Base-by-base conservation (phyloP, 805 yeast species). In the Lachancea sp. region DNA sequence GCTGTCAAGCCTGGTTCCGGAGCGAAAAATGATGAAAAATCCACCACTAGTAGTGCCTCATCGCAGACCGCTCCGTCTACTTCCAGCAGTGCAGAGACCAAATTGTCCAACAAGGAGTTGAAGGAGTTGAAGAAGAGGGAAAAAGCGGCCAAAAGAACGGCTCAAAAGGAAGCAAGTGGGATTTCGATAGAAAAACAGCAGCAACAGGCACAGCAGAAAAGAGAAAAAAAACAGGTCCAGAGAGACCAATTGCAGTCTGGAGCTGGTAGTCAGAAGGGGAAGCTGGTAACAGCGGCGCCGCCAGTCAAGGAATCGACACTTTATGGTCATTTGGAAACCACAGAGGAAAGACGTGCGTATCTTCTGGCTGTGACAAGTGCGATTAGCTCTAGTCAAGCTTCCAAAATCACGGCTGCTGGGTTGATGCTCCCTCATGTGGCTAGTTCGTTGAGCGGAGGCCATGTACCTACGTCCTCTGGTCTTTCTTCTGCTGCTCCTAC, bases 121-220 rank as follows among this genome's bases (percentile, higher is more conserved):
- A 90, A 90, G 63, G 96, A 87, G 56, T 69, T 81, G 77, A 86
- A 88, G 62, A 90, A 89, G 71, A 79, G 79, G 56, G 95, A 89
- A 58, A 90, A 91, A 67, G 93, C 93, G 12, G 95, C 93, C 33
- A 86, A 87, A 62, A 75, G 98, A 62, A 93, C 96, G 2, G 95
- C 96, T 2, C 79, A 81, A 51, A 89, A 86, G 59, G 85, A 76
- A 53, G 82, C 80, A 7, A 75, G 71, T 41, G 89, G 83, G 29
- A 76, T 79, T 37, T 61, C 73, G 16, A 54, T 64, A 32, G 68
- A 69, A 51, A 67, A 65, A 40, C 71, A 66, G 50, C 64, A 63
- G 36, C 53, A 59, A 36, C 63, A 56, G 52, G 64, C 68, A 46
- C 73, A 54, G 66, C 71, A 50, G 66, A 72, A 66, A 66, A 70